phyloP scores from a whole-genome alignment of 164 flowering plant species.

The Vitis rupestris region DNA sequence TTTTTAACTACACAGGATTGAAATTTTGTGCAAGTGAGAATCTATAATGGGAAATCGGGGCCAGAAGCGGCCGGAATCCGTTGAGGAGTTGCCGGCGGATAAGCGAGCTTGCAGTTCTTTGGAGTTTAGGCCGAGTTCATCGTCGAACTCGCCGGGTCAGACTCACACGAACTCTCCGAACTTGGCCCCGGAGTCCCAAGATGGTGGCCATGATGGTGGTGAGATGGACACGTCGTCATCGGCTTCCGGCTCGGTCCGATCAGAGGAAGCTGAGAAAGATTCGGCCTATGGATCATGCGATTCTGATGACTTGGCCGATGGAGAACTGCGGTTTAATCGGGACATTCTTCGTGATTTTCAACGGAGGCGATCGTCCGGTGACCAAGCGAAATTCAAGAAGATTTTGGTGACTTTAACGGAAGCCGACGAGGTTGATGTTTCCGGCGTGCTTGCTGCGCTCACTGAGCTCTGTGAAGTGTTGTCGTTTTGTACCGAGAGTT shows the following conservation, averaged over 20 bases:
- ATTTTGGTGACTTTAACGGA: slow-evolving; percentile 44
- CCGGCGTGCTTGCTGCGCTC: slow-evolving; percentile 50
- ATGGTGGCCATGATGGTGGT: slow-evolving; percentile 23
- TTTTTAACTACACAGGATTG: background rate
- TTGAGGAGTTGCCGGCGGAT: slow-evolving; percentile 73
- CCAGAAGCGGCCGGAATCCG: slow-evolving; percentile 59
- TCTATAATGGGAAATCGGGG: slow-evolving; percentile 65
- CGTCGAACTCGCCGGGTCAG: slow-evolving; percentile 48
- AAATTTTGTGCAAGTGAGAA: background rate
- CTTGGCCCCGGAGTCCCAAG: slow-evolving; percentile 32
- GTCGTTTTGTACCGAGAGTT: slow-evolving; percentile 59
- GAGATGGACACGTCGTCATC: slow-evolving; percentile 66
- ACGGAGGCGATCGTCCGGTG: slow-evolving; percentile 32
- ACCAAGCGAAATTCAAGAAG: slow-evolving; percentile 47
- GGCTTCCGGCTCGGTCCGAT: slow-evolving; percentile 53
- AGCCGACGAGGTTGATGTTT: slow-evolving; percentile 31
- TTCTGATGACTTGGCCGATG: slow-evolving; percentile 41
- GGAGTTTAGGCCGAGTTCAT: slow-evolving; percentile 59
- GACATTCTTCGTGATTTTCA: slow-evolving; percentile 41
- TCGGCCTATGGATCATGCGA: slow-evolving; percentile 63
- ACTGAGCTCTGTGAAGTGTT: slow-evolving; percentile 81
- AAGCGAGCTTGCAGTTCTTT: slow-evolving; percentile 78
- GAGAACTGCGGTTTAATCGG: background rate
- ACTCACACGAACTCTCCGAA: slow-evolving; percentile 23
- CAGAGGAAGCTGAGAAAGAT: slow-evolving; percentile 63